Evolutionary conservation across 208 protist genomes (phyloP), one percentile per base, ranked within the genome.

Genomic region (Leishmania aethiopica): DNA sequence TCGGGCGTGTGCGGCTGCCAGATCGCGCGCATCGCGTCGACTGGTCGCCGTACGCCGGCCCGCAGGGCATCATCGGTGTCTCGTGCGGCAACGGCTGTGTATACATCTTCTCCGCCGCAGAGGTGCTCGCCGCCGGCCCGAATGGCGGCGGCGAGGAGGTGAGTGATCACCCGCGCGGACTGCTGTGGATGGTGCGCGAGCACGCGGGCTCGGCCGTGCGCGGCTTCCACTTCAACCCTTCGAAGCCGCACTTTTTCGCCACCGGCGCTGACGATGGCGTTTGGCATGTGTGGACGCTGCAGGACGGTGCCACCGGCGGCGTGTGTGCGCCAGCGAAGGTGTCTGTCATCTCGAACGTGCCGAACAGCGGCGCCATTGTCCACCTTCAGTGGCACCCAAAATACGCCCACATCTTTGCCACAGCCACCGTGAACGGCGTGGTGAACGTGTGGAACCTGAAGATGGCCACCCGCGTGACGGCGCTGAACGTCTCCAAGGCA

Each of bases 401-500:
- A 82, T 92, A 89, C 84, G 78, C 90, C 17, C 93, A 99, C 89
- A 99, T 99, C 79, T 87, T 99, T 49, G 98, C 93, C 47, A 98
- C 97, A 15, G 94, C 97, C 15, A 92, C 89, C n/a, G 79, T 92
- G 49, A 93, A 92, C 81, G 96, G 97, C 62, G 82, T 87, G 42
- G 95, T 98, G 19, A 93, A 93, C 40, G 95, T 99, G 62, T 99
- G 98, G 98, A 99, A 99, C 91, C 85, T 99, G 45, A 97, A 96
- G 77, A 90, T 83, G 60, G 97, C 96, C 77, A 87, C 91, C 67
- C 87, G 95, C 22, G 91, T 98, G 40, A 93, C 98, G 35, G 87
- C 90, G 70, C 94, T 99, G 78, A 93, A 85, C 81, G 94, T 99
- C 69, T 90, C 86, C 62, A 92, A 89, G 75, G 87, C 86, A 42